These are phyloP conservation scores for Xylariaceae sp. DNA, from an alignment of 2,329 filamentous ascomycete species.

Conservation along the genomic window DNA sequence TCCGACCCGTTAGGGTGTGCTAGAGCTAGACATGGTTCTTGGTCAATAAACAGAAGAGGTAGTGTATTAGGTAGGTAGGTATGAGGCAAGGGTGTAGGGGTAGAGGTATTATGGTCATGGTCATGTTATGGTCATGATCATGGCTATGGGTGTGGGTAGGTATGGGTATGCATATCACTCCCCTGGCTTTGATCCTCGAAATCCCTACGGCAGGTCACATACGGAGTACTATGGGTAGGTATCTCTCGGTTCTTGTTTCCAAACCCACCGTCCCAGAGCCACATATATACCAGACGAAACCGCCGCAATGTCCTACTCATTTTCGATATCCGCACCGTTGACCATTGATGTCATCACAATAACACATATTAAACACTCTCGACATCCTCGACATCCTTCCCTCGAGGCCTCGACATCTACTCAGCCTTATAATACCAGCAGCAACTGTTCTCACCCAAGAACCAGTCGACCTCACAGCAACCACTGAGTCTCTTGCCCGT, in stretches of 20 bases:
- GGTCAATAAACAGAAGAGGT: not conserved
- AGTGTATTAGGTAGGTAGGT: too few relatives aligned
- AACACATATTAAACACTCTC: not conserved
- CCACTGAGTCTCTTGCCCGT: not conserved
- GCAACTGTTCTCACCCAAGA: too few relatives aligned
- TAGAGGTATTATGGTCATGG: too few relatives aligned
- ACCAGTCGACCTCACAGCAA: not conserved
- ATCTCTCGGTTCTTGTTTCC: not conserved
- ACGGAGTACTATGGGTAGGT: not conserved
- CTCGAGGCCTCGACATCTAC: too few relatives aligned
- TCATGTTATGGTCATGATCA: not conserved
- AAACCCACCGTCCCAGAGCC: not conserved
- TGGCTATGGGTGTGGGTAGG: not conserved
- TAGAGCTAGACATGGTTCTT: not conserved
- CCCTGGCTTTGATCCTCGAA: not conserved
- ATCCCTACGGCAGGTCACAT: not conserved
- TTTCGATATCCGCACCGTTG: not conserved
- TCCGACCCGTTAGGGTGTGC: not conserved
- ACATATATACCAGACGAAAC: slow-evolving; percentile 11
- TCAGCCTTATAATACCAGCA: too few relatives aligned
- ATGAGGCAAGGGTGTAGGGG: too few relatives aligned
- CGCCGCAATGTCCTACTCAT: not conserved
- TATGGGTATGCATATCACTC: not conserved
- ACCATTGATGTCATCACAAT: too few relatives aligned
- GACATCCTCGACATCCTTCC: not conserved